These are phyloP conservation scores for Acarospora socialis DNA, from an alignment of 2,329 filamentous ascomycete genomes.

Conservation along the genomic window DNA sequence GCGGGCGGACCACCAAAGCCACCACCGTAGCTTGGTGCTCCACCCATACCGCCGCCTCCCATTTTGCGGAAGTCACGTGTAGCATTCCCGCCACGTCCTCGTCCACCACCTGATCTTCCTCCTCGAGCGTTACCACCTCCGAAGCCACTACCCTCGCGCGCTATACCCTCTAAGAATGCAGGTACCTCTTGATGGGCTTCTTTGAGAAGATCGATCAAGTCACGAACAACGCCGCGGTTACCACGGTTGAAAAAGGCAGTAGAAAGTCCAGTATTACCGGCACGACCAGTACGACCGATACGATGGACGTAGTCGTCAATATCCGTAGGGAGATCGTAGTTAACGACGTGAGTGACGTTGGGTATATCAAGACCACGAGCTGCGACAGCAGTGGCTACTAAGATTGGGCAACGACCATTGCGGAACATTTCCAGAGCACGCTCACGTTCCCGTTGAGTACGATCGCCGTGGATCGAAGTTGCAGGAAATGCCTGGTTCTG, in stretches of 20 bases:
- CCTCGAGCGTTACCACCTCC: conserved; percentile 54
- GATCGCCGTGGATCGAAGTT: conserved; percentile 96
- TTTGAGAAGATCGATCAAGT: conserved; percentile 93
- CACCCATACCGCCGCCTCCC: conserved; percentile 42
- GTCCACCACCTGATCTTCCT: conserved; percentile 44
- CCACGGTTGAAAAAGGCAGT: conserved; percentile 99
- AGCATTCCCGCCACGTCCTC: conserved; percentile 46
- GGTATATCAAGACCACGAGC: conserved; percentile 86
- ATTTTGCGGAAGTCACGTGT: conserved; percentile 86
- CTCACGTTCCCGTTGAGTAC: conserved; percentile 97
- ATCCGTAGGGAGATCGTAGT: conserved; percentile 97
- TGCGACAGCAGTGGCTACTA: conserved; percentile 93
- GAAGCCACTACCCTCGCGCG: conserved; percentile 75
- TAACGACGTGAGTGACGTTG: conserved; percentile 93
- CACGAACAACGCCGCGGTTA: conserved; percentile 93
- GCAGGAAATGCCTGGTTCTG: conserved; percentile 98
- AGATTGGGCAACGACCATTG: conserved; percentile 83
- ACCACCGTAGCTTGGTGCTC: conserved; percentile 26
- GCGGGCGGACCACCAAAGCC: conserved; percentile 16
- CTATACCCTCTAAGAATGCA: conserved; percentile 88
- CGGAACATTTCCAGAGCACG: conserved; percentile 96
- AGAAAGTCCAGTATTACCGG: conserved; percentile 94
- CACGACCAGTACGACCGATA: conserved; percentile 99
- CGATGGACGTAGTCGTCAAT: conserved; percentile 98
- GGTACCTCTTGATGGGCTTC: conserved; percentile 97